A percentile compares a stretch with the other conserved stretches of the same genome.
phyloP scores from a whole-genome alignment of 2,329 filamentous ascomycete species.

The Alternaria hordeiaustralica region DNA sequence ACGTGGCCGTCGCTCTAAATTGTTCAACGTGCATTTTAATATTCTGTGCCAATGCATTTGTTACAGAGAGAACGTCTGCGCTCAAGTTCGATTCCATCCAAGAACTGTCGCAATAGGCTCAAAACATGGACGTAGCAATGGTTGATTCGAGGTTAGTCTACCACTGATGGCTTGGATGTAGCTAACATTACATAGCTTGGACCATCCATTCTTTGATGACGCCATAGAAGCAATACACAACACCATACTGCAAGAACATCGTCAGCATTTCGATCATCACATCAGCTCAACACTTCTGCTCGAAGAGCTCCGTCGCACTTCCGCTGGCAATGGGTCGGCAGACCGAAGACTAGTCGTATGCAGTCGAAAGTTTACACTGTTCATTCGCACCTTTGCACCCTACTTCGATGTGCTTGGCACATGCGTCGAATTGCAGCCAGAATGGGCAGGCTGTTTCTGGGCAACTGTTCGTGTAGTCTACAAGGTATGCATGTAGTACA shows the following conservation, averaged over 20 bases:
- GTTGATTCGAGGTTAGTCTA: slow-evolving; percentile 29
- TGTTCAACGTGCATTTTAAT: slow-evolving; percentile 5
- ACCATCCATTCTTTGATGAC: slow-evolving; percentile 27
- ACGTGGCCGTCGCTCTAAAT: slow-evolving; percentile 14
- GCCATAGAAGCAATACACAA: slow-evolving; percentile 25
- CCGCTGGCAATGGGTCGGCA: slow-evolving; percentile 11
- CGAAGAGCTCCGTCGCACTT: slow-evolving; percentile 23
- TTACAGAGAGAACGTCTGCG: slow-evolving; percentile 17
- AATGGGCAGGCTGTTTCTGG: slow-evolving; percentile 37
- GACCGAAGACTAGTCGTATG: slow-evolving; percentile 19
- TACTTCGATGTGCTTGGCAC: slow-evolving; percentile 37
- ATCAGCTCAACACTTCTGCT: slow-evolving; percentile 22
- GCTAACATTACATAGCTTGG: slow-evolving; percentile 24
- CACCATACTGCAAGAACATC: slow-evolving; percentile 27
- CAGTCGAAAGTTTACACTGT: slow-evolving; percentile 27
- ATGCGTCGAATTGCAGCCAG: slow-evolving; percentile 20
- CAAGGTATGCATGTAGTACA: slow-evolving; percentile 22
- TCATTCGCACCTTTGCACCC: slow-evolving; percentile 28
- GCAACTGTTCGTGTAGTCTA: slow-evolving; percentile 28
- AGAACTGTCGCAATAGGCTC: slow-evolving; percentile 27
- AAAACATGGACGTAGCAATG: slow-evolving; percentile 33
- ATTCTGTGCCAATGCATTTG: slow-evolving; percentile 36
- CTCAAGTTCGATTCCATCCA: slow-evolving; percentile 16
- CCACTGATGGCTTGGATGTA: neutral
- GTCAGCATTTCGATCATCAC: slow-evolving; percentile 18